Conservation (phyloP, 2,329 filamentous ascomycete species). For the Aspergillus sp. region DNA sequence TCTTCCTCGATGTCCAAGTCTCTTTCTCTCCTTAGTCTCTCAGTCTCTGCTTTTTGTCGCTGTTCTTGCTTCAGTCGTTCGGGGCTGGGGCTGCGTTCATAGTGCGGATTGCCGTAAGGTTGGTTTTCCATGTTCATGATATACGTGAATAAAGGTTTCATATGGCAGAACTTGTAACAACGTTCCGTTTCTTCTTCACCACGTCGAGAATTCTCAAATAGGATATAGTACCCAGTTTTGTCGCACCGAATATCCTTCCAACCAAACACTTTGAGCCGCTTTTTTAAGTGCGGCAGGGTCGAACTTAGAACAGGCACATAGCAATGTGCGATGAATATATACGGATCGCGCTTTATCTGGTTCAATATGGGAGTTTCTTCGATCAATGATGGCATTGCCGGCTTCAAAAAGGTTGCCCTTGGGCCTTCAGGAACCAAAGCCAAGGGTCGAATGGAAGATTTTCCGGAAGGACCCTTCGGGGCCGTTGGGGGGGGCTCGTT, state of each 20-base stretch:
- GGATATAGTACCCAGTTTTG: constrained; percentile 81
- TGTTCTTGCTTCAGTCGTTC: constrained; percentile 46
- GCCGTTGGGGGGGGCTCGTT: constrained; percentile 76
- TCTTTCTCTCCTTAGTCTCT: constrained; percentile 68
- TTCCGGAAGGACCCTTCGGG: constrained; percentile 77
- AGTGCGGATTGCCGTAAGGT: constrained; percentile 64
- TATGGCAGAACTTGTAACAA: constrained; percentile 76
- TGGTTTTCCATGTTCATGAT: constrained; percentile 87
- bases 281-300: constrained; percentile 87
- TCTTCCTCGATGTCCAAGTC: constrained; percentile 85
- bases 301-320: constrained; percentile 84
- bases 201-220: constrained; percentile 76
- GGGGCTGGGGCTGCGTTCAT: constrained; percentile 53
- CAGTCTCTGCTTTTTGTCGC: constrained; percentile 64
- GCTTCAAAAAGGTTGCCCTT: constrained; percentile 36
- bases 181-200: constrained; percentile 79
- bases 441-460: constrained; percentile 38
- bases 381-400: constrained; percentile 51
- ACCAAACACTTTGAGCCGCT: constrained; percentile 77
- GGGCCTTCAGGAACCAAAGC: constrained; percentile 38
- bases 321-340: constrained; percentile 83
- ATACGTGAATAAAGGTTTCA: constrained; percentile 86
- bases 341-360: constrained; percentile 75
- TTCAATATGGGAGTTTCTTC: constrained; percentile 67
- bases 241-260: constrained; percentile 83